Evolutionary conservation across 1,139 yeast species (phyloP).

Genomic region (Zygosaccharomyces sapae): DNA sequence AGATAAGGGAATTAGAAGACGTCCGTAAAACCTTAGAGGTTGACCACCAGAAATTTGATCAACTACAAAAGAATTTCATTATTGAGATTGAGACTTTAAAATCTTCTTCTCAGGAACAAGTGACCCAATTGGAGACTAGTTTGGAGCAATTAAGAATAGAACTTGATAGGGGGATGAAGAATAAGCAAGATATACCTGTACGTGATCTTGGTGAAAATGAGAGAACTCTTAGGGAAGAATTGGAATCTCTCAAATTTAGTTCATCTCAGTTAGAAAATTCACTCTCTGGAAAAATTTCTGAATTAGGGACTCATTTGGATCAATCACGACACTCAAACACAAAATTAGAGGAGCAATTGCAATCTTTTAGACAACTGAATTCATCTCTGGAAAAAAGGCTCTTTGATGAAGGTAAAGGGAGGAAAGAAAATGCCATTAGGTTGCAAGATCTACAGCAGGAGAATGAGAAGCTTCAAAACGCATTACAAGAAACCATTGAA

Average conservation of each 20-base stretch:
- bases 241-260: slow-evolving; percentile 53
- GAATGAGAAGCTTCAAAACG: slow-evolving; percentile 16
- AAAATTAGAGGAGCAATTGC: slow-evolving; percentile 5
- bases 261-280: slow-evolving; percentile 62
- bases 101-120: slow-evolving; percentile 26
- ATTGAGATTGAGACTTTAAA: slow-evolving; percentile 28
- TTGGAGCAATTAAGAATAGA: slow-evolving; percentile 43
- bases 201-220: slow-evolving; percentile 19
- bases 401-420: background rate
- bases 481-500: slow-evolving; percentile 20
- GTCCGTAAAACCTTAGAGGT: slow-evolving; percentile 41
- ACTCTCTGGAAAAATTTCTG: slow-evolving; percentile 46
- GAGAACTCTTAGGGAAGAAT: slow-evolving; percentile 25
- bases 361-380: slow-evolving; percentile 7
- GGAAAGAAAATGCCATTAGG: slow-evolving; percentile 3
- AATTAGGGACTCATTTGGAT: slow-evolving; percentile 38
- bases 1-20: slow-evolving; percentile 34
- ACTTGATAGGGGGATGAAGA: slow-evolving; percentile 36
- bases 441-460: slow-evolving; percentile 16
- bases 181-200: slow-evolving; percentile 15
- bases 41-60: slow-evolving; percentile 11
- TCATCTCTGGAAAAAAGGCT: slow-evolving; percentile 11
- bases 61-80: slow-evolving; percentile 25
- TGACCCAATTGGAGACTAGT: slow-evolving; percentile 38
- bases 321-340: slow-evolving; percentile 17